phyloP scores from a whole-genome alignment of 2,329 filamentous ascomycete genomes.

The Delphinella strobiligena region DNA sequence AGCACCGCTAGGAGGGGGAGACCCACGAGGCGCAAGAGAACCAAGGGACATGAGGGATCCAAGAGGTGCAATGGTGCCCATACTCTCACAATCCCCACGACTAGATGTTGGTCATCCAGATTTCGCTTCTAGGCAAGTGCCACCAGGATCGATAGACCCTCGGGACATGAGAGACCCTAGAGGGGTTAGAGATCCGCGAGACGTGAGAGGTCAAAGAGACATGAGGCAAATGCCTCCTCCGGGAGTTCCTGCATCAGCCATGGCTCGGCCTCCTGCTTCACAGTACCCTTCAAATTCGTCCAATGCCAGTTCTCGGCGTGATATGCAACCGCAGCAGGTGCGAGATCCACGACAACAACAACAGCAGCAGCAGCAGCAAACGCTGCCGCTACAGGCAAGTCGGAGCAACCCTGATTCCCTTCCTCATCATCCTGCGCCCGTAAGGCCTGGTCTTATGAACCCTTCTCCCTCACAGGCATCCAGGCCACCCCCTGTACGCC shows the following conservation, averaged over 20 bases:
- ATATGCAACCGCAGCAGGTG: not conserved
- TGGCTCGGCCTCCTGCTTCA: not conserved
- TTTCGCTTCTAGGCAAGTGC: too few relatives aligned
- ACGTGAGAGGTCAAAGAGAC: not conserved
- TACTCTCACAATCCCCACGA: too few relatives aligned
- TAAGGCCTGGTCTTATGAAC: conserved; percentile 39
- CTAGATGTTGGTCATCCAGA: too few relatives aligned
- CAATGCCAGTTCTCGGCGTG: not conserved
- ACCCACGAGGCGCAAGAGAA: too few relatives aligned
- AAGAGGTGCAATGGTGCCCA: too few relatives aligned
- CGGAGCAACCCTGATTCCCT: conserved; percentile 40
- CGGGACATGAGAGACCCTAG: not conserved
- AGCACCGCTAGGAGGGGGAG: too few relatives aligned
- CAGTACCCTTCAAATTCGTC: too few relatives aligned
- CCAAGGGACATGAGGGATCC: not conserved
- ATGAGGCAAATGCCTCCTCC: not conserved
- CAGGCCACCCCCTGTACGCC: conserved; percentile 41
- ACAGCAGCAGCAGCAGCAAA: conserved; percentile 3
- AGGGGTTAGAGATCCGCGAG: not conserved
- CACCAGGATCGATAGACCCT: too few relatives aligned
- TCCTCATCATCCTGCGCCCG: conserved; percentile 43
- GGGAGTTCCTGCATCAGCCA: too few relatives aligned
- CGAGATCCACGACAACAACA: conserved; percentile 1
- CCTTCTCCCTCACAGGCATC: conserved; percentile 20
- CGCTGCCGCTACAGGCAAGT: conserved; percentile 13